Evolutionary conservation across 2,329 filamentous ascomycete genomes (phyloP), one percentile per base, ranked within the genome.

Genomic region (Claviceps sp.): DNA sequence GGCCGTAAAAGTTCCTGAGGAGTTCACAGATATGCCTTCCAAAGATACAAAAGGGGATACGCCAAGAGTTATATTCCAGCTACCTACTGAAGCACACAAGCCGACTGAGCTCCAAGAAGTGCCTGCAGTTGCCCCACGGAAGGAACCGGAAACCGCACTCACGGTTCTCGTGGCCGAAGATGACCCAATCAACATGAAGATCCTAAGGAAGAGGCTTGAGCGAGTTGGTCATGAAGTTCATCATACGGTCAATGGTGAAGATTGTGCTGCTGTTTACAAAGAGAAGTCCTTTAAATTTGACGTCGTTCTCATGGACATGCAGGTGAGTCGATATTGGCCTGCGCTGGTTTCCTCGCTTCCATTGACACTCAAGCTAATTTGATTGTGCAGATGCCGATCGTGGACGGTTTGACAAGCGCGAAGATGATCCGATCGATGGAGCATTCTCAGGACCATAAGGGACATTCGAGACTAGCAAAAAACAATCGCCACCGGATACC

Each of bases 271-370:
- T 48, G 74, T 80, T 4, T 90, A 86, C 64, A 76, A 74, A 48
- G 84, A 87, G 46, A 76, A 74, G 49, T 72, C 82, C 0, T 65
- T 65, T 26, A 68, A 70, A 22, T 93, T 86, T 61, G 88, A 95
- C 63, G 82, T 88, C 5, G 74, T 95, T 47, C 73, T 95, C 56
- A 95, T 95, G 89, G 89, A 95, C 62, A 88, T 95, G 78, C 88
- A 95, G 75, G 88, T 89, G 63, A 67, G 79, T 67, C 26, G 41
- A n/a, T 45, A 16, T 40, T 6, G 30, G 9, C 14, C 2, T 18
- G 22, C 18, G 41, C 18, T 24, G 6, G 6, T 18, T 16, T 34
- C 30, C 30, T 34, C 30, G 30, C 30, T 34, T 34, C 30, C 13
- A 22, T 6, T 14, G 18, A 8, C 22, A 11, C 22, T 24, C 20